Base-by-base conservation (phyloP, 306 rosid genomes). In the Quercus rubra region DNA sequence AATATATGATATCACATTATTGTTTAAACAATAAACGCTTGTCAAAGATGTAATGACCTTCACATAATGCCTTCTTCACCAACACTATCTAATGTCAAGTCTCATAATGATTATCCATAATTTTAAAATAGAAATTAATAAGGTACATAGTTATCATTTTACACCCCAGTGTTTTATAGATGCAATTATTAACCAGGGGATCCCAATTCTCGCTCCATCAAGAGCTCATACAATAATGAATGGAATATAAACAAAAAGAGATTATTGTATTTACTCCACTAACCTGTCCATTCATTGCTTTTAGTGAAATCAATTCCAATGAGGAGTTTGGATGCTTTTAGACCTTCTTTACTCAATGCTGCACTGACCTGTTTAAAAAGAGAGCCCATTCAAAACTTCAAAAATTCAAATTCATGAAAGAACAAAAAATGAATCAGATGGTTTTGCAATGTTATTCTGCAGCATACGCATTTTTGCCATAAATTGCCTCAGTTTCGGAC, bases 211-310 rank as follows among this genome's bases (percentile, higher is more conserved):
- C 19, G 4, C 52, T 30, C 15, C 5, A 10, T 19, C 15, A 7
- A 31, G 1, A 67, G 19, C 52, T 33, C 13, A 7, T 3, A 33
- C 27, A 67, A 4, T 33, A 67, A 33, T 33, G 72, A 8, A 7
- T 67, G 51, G 11, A 67, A 46, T 11, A 2, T 46, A 2, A 46
- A 46, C 4, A 46, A 46, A 46, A 46, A 46, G 15, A 11, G 1
- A 9, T 46, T 55, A 41, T 64, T 67, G 63, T 66, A 71, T 79
- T 49, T 43, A 80, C 31, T 49, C 20, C 9, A 89, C 85, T 28
- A 63, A 92, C 97, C 99, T 81, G 97, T 88, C 99, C 97, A 92
- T 75, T 94, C 99, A 79, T 94, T 92, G 88, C 99, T 92, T 82
- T 89, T 94, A 4, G 99, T 94, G 79, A 94, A 94, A 84, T 94